phyloP scores from a whole-genome alignment of 2,329 filamentous ascomycete genomes.

The Colletotrichum melonis region DNA sequence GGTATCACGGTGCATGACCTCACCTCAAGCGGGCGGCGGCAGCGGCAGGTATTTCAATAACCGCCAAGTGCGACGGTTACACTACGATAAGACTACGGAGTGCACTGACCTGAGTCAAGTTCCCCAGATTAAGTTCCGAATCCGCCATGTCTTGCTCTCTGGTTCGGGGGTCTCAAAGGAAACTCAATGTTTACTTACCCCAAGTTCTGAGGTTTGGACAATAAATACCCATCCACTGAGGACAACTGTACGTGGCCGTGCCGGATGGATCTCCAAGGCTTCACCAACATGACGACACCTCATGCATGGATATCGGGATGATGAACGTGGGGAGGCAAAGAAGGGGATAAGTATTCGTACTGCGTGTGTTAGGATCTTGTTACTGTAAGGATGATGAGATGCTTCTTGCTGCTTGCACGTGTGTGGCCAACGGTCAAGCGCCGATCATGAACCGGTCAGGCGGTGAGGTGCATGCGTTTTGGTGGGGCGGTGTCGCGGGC shows the following conservation, averaged over 20 bases:
- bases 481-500: conserved; percentile 5
- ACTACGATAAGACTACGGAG: not conserved
- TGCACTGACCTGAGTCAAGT: not conserved
- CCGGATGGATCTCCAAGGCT: not conserved
- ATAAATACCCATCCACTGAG: too few relatives aligned
- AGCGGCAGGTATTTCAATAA: not conserved
- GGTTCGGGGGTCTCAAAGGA: not conserved
- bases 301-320: not conserved
- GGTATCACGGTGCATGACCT: not conserved
- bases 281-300: not conserved
- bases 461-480: conserved; percentile 16
- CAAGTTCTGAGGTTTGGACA: not conserved
- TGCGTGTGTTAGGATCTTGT: too few relatives aligned
- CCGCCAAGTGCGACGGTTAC: conserved; percentile 4
- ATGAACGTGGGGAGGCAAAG: not conserved
- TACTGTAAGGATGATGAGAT: not conserved
- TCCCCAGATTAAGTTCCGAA: not conserved
- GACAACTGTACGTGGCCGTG: too few relatives aligned
- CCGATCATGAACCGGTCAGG: conserved; percentile 18
- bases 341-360: not conserved
- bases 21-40: not conserved
- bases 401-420: not conserved
- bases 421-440: conserved; percentile 8
- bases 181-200: not conserved
- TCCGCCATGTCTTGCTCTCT: not conserved